These are phyloP conservation scores for Suillus alpinus DNA, from an alignment of 768 basidiomycete genomes.

Conservation along the genomic window DNA sequence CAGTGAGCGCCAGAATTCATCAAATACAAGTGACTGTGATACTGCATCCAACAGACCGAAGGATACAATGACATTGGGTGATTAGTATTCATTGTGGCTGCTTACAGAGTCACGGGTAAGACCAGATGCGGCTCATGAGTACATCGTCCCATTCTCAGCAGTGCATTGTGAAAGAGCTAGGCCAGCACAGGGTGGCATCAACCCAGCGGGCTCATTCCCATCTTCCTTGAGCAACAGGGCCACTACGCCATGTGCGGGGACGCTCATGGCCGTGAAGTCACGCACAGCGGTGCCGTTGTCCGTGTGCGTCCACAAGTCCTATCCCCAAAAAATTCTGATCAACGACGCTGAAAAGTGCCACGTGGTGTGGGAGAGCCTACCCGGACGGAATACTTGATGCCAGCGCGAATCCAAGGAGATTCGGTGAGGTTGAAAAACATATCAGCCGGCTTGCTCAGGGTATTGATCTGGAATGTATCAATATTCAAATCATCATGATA, in stretches of 20 bases:
- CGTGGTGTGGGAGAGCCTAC: constrained; percentile 32
- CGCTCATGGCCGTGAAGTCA: constrained; percentile 42
- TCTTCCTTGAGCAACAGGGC: constrained; percentile 64
- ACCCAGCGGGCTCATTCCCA: constrained; percentile 63
- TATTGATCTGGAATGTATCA: constrained; percentile 46
- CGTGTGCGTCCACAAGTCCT: constrained; percentile 75
- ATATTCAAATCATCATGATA: background rate
- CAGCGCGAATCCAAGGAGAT: constrained; percentile 68
- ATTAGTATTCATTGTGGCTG: background rate
- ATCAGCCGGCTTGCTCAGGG: constrained; percentile 48
- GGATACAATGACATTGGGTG: background rate
- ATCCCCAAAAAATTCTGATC: background rate
- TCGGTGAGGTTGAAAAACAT: constrained; percentile 63
- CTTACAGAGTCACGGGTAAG: background rate
- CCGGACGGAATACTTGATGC: constrained; percentile 58
- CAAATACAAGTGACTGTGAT: background rate
- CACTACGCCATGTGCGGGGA: constrained; percentile 64
- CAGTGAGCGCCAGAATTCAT: background rate
- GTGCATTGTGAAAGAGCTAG: constrained; percentile 49
- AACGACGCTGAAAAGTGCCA: background rate
- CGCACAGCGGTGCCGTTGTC: constrained; percentile 64
- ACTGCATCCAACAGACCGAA: background rate
- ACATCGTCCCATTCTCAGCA: constrained; percentile 53
- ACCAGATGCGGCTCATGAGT: constrained; percentile 2
- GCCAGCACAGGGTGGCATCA: constrained; percentile 52